These are phyloP conservation scores for Aspergillus melleus DNA, from an alignment of 2,329 filamentous ascomycete genomes.

Conservation along the genomic window DNA sequence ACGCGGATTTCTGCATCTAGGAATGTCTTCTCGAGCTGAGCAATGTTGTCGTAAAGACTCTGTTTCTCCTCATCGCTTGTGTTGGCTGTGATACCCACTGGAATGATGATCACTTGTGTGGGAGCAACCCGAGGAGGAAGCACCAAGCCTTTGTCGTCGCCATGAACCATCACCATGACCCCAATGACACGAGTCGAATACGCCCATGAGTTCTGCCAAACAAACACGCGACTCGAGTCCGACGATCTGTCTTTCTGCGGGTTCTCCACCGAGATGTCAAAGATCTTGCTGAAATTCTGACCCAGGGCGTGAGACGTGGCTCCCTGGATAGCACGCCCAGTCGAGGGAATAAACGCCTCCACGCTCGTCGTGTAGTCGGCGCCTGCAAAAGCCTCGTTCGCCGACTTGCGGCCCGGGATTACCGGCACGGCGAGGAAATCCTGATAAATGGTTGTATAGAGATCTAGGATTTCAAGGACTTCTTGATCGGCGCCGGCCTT, in stretches of 20 bases:
- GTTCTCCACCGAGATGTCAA: constrained; percentile 95
- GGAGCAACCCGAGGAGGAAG: constrained; percentile 88
- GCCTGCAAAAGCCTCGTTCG: constrained; percentile 97
- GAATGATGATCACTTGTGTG: constrained; percentile 81
- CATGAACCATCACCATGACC: constrained; percentile 98
- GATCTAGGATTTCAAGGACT: constrained; percentile 88
- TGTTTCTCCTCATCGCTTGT: no score
- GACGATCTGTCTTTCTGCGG: constrained; percentile 68
- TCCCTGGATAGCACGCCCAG: constrained; percentile 94
- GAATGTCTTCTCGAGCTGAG: no score
- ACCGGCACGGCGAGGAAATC: constrained; percentile 92
- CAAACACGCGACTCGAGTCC: constrained; percentile 65
- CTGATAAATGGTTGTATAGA: constrained; percentile 90
- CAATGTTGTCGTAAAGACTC: no score
- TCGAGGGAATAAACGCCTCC: constrained; percentile 94
- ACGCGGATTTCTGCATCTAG: constrained; percentile 66
- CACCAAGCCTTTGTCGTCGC: constrained; percentile 92
- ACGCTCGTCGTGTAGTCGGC: constrained; percentile 96
- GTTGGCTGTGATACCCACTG: constrained; percentile 68
- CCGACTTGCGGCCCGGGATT: constrained; percentile 89
- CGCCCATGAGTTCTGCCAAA: constrained; percentile 99
- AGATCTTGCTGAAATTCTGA: constrained; percentile 99
- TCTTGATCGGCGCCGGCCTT: constrained; percentile 79
- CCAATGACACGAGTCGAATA: constrained; percentile 95
- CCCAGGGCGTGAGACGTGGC: constrained; percentile 92